These are phyloP conservation scores for Gaertneriomyces sp. DNA, from an alignment of 192 early-diverging fungal species.

Conservation along the genomic window DNA sequence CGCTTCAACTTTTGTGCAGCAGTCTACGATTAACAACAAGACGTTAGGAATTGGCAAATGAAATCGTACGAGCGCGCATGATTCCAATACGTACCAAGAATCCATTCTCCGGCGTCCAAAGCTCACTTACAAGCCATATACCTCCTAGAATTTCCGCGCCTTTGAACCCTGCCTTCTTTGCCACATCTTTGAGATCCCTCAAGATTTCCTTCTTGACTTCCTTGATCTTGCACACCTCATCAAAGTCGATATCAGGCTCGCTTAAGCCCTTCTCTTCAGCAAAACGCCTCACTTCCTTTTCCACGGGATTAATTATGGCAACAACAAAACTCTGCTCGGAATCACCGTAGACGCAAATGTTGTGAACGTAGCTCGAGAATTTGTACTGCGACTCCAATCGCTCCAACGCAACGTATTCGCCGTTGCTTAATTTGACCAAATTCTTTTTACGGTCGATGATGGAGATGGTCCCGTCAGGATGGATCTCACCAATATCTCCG, in stretches of 20 bases:
- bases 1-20: constrained; percentile 93
- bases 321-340: constrained; percentile 67
- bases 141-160: constrained; percentile 68
- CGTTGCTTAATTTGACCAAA: constrained; percentile 85
- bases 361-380: constrained; percentile 64
- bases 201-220: constrained; percentile 47
- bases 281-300: constrained; percentile 36
- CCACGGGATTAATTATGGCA: constrained; percentile 69
- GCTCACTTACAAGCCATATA: constrained; percentile 65
- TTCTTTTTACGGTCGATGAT: constrained; percentile 95
- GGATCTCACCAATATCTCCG: constrained; percentile 73
- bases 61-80: neutral
- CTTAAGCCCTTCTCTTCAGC: constrained; percentile 23
- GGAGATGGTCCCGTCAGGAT: constrained; percentile 66
- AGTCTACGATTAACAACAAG: constrained; percentile 56
- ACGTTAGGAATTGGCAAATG: neutral
- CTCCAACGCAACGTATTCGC: constrained; percentile 90
- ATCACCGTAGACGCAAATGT: constrained; percentile 64
- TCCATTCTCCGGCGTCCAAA: constrained; percentile 90
- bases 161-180: constrained; percentile 65
- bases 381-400: constrained; percentile 90
- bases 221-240: constrained; percentile 45
- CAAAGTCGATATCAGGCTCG: constrained; percentile 36
- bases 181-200: constrained; percentile 53
- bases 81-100: constrained; percentile 33